phyloP scores from a whole-genome alignment of 2,329 filamentous ascomycete species.

The Fonsecaea multimorphosa region DNA sequence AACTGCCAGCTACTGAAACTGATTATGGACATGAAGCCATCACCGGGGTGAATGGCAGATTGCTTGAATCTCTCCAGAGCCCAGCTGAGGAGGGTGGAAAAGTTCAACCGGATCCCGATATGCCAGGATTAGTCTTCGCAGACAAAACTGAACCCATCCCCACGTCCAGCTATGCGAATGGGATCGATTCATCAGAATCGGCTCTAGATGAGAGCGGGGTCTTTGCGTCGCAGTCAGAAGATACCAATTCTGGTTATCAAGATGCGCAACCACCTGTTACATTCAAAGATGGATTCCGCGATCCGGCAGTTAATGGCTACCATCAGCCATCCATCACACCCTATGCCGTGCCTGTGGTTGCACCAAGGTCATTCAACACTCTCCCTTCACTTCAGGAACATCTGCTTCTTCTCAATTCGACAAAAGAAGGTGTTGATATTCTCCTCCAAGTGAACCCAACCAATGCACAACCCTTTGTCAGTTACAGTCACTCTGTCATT shows the following conservation, averaged over 20 bases:
- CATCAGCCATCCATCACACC: slow-evolving; percentile 9
- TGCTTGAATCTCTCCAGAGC: not conserved
- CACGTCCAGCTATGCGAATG: slow-evolving; percentile 9
- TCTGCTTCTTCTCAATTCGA: slow-evolving; percentile 33
- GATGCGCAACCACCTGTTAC: not conserved
- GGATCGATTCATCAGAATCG: slow-evolving; percentile 10
- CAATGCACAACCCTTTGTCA: slow-evolving; percentile 29
- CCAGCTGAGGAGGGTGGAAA: not conserved
- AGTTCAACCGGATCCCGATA: not conserved
- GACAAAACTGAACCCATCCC: slow-evolving; percentile 2
- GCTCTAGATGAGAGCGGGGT: slow-evolving; percentile 11
- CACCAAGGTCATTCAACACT: slow-evolving; percentile 24
- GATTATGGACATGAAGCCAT: not conserved
- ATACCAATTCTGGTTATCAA: not conserved
- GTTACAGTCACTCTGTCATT: slow-evolving; percentile 34
- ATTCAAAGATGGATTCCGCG: not conserved
- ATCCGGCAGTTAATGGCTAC: slow-evolving; percentile 19
- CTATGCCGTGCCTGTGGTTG: slow-evolving; percentile 2
- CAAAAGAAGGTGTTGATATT: slow-evolving; percentile 36
- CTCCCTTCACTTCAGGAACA: slow-evolving; percentile 33
- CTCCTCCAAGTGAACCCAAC: slow-evolving; percentile 33
- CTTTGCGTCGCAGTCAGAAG: not conserved
- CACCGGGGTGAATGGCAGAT: not conserved
- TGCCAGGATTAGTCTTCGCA: not conserved
- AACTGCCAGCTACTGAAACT: not conserved